These are phyloP conservation scores for Exophiala sideris DNA, from an alignment of 2,329 filamentous ascomycete genomes.

Conservation along the genomic window DNA sequence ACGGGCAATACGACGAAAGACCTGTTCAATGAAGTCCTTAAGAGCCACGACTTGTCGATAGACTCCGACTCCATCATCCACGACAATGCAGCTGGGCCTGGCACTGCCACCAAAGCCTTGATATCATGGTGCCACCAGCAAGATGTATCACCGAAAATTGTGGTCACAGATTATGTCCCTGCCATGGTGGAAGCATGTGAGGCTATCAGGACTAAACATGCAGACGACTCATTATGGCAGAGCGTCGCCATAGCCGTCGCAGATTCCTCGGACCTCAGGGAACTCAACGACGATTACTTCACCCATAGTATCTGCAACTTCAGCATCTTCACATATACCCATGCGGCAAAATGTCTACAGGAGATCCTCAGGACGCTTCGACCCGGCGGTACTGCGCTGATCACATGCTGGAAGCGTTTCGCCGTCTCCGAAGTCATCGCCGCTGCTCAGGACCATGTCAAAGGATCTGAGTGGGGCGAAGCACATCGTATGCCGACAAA, in stretches of 20 bases:
- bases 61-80: constrained; percentile 31
- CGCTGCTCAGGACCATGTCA: constrained; percentile 4
- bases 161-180: constrained; percentile 27
- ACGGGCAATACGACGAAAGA: constrained; percentile 32
- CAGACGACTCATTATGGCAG: neutral
- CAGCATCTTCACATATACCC: constrained; percentile 11
- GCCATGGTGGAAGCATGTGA: constrained; percentile 20
- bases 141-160: constrained; percentile 5
- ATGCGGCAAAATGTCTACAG: constrained; percentile 4
- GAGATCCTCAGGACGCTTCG: constrained; percentile 37
- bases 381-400: constrained; percentile 34
- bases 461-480: neutral
- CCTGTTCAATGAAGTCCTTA: constrained; percentile 23
- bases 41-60: constrained; percentile 27
- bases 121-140: neutral
- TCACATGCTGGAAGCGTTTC: constrained; percentile 7
- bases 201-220: neutral
- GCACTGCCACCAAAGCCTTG: constrained; percentile 32
- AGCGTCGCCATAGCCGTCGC: neutral
- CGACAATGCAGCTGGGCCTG: constrained; percentile 36
- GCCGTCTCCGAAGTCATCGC: neutral
- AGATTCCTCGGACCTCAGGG: constrained; percentile 2
- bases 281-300: neutral
- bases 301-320: constrained; percentile 13
- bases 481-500: neutral